Percentiles rank a stretch among this genome's conserved stretches.
Conservation (phyloP, 352 stramenopile genomes). For the Discostella stelligera region DNA sequence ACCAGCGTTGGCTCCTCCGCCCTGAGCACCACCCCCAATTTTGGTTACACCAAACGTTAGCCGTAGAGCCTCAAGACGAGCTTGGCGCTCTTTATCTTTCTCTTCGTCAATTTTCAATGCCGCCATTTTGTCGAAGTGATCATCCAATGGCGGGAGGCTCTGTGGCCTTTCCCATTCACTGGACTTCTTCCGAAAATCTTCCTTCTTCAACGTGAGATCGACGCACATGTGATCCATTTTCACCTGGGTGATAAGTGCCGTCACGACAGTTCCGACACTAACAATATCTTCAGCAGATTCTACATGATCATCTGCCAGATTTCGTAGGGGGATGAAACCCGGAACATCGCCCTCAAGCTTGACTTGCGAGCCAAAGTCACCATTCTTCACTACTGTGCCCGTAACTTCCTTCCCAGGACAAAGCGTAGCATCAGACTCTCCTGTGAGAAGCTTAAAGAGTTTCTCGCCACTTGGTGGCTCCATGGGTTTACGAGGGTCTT, state of each 20-base stretch:
- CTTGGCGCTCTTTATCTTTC: constrained; percentile 75
- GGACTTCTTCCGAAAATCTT: constrained; percentile 80
- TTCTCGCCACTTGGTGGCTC: constrained; percentile 68
- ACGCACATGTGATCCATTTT: constrained; percentile 84
- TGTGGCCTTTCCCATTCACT: constrained; percentile 73
- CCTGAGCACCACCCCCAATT: constrained; percentile 55
- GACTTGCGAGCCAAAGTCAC: constrained; percentile 80
- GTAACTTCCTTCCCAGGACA: constrained; percentile 80
- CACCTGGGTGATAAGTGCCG: constrained; percentile 79
- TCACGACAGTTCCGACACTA: constrained; percentile 74
- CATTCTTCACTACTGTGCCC: constrained; percentile 75
- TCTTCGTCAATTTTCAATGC: constrained; percentile 70
- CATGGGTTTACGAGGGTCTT: constrained; percentile 78
- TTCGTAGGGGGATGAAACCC: constrained; percentile 78
- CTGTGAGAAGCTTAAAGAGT: constrained; percentile 79
- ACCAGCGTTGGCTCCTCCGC: constrained; percentile 22
- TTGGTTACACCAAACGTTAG: constrained; percentile 49
- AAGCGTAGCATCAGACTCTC: constrained; percentile 76
- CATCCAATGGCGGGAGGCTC: constrained; percentile 66
- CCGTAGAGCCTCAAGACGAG: constrained; percentile 62
- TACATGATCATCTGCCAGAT: constrained; percentile 80
- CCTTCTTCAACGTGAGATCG: constrained; percentile 79
- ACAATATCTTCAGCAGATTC: constrained; percentile 81
- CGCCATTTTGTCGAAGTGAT: constrained; percentile 67
- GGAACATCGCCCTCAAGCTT: constrained; percentile 81